Evolutionary conservation across 805 yeast species (phyloP), one percentile per base, ranked within the genome.

Genomic region (Tetrapisispora taiwanensis): DNA sequence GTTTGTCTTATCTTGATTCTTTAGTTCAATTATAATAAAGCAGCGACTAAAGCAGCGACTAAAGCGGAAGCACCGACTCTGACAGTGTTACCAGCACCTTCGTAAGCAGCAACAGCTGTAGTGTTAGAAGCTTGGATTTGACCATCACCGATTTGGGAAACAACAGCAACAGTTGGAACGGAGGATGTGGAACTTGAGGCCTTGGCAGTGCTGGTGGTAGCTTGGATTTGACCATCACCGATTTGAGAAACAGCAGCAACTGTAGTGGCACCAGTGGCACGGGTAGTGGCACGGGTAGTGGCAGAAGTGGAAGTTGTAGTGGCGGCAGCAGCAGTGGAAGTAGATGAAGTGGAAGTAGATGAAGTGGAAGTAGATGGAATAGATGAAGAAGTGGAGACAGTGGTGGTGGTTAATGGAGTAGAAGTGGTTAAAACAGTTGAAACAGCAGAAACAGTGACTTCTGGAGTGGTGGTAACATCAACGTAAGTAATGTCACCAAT

Each of bases 391-490:
- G 32, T 37, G 26, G 40, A 26, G 17, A 65, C 52, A 28, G 63
- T 58, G 41, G 54, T 58, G 39, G 68, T 65, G 30, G 62, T 54
- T 56, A 52, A 56, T 41, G 66, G 57, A n/a, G 71, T 67, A 41
- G 70, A 67, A 15, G 71, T 66, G 22, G 65, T 58, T 41, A 63
- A 61, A 27, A 51, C 59, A 44, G 73, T 69, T 49, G 72, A 70
- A 47, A 70, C 72, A 43, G 70, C 67, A 31, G 77, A 68, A n/a
- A 59, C 62, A 45, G 73, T 67, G 40, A 64, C 70, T 44, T 70
- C 63, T 53, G 78, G 78, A 39, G 78, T 74, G 46, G 69, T 59
- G 48, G 78, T 73, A 53, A 67, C 63, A 51, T 74, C 77, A 42
- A 72, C 74, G 56, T 68, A 71, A 39, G 65, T 54, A 56, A 66